Base-by-base conservation (phyloP, 75 land plant species). In the Sequoia sempervirens region DNA sequence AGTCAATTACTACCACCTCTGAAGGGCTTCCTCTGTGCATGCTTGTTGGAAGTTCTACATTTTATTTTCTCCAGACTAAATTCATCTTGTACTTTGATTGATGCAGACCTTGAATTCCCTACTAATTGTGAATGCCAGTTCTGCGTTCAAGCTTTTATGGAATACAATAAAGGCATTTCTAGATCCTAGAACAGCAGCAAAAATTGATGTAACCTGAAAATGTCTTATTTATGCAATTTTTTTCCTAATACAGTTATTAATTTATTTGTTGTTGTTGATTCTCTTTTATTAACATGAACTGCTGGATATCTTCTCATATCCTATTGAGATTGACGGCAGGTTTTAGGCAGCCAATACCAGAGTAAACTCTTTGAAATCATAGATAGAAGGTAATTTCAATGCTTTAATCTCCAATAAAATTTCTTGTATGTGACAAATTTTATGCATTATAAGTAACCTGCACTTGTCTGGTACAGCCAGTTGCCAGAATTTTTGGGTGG, bases 401-500 rank as follows among this genome's bases (percentile, higher is more conserved):
- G n/a, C 43, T 30, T 73, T 3, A 50, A 37, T 46, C 28, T 37
- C 2, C n/a, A 5, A 32, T 10, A 26, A 45, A 4, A 7, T 36
- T 26, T 83, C 76, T 23, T 26, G 11, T n/a, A 38, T 38, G 2
- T 40, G 46, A 37, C 10, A 40, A 37, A 12, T 38, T 72, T 13
- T 32, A 58, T 83, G n/a, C 7, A 23, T 82, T 82, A 34, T 15
- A 28, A 70, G 75, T 38, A 69, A 69, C 8, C 26, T 83, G 17
- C 20, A 15, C 1, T 30, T 10, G 47, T 70, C 58, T 70, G 69
- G 72, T 74, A 66, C 93, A 96, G 98, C 83, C 90, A 96, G 86
- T 81, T 96, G 83, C 98, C 98, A 70, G 94, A 95, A 28, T 96
- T 96, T 88, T 89, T 96, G 64, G 98, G 98, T 79, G 98, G 98